Evolutionary conservation across 2,329 filamentous ascomycete species (phyloP).

Genomic region (Ascocoryne sarcoides): DNA sequence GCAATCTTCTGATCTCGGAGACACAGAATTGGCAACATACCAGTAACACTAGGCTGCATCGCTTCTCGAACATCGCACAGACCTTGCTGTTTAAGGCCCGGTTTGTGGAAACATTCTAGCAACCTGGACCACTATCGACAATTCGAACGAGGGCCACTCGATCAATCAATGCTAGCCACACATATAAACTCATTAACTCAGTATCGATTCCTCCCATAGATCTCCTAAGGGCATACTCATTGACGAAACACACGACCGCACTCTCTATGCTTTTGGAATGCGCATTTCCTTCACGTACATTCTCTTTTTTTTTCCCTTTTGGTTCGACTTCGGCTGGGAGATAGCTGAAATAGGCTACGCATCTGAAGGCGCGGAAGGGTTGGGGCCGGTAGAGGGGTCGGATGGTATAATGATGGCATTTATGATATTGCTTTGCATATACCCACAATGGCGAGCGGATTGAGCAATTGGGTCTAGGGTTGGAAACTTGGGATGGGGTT

Average conservation of each 20-base stretch:
- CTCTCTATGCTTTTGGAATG: not conserved
- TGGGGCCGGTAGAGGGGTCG: not conserved
- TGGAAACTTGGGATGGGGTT: too few relatives aligned
- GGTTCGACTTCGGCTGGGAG: not conserved
- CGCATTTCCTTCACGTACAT: slow-evolving; percentile 1
- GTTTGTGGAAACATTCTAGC: slow-evolving; percentile 10
- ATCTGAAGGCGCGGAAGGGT: not conserved
- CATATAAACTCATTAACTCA: not conserved
- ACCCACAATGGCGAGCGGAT: not conserved
- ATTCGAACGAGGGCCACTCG: slow-evolving; percentile 9
- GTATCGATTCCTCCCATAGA: slow-evolving; percentile 4
- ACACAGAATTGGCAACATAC: slow-evolving; percentile 17
- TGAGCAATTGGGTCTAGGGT: not conserved
- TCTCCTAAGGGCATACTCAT: not conserved
- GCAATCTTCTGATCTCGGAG: slow-evolving; percentile 28
- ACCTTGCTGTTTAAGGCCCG: slow-evolving; percentile 15
- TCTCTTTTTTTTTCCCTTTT: not conserved
- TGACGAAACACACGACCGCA: slow-evolving; percentile 1
- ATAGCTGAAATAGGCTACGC: not conserved
- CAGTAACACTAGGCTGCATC: slow-evolving; percentile 14
- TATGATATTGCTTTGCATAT: not conserved
- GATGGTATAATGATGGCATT: not conserved
- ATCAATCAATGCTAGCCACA: slow-evolving; percentile 5
- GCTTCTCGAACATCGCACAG: slow-evolving; percentile 12
- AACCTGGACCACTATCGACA: slow-evolving; percentile 5